phyloP scores from a whole-genome alignment of 2,329 filamentous ascomycete genomes.

The Colletotrichum spinosum region DNA sequence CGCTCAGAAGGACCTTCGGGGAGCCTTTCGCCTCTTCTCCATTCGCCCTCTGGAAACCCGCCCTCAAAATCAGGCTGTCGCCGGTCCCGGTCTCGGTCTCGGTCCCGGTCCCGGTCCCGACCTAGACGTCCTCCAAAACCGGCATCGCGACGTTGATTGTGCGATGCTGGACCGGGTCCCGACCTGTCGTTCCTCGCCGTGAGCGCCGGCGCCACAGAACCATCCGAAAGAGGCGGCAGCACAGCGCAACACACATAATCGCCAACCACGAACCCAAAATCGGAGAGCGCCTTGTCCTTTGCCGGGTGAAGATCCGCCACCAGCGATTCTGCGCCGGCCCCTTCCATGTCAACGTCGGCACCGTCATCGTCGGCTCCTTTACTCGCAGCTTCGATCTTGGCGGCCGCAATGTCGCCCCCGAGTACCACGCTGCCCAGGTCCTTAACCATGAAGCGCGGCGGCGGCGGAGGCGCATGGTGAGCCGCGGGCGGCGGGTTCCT shows the following conservation, averaged over 20 bases:
- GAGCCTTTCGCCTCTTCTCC: slow-evolving; percentile 73
- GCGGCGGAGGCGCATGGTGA: slow-evolving; percentile 51
- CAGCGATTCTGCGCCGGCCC: background rate
- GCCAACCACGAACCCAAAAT: slow-evolving; percentile 86
- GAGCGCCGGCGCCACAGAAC: slow-evolving; percentile 75
- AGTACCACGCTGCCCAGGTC: slow-evolving; percentile 88
- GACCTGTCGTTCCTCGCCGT: slow-evolving; percentile 59
- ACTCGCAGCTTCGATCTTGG: slow-evolving; percentile 54
- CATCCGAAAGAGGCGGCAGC: slow-evolving; percentile 79
- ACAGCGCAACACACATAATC: slow-evolving; percentile 90
- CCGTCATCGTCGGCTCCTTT: slow-evolving; percentile 46
- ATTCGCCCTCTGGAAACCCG: slow-evolving; percentile 66
- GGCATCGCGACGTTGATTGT: slow-evolving; percentile 31
- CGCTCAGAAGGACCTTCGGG: slow-evolving; percentile 60
- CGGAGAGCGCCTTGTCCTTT: slow-evolving; percentile 76
- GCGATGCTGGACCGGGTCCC: slow-evolving; percentile 22
- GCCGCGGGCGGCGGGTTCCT: slow-evolving; percentile 42
- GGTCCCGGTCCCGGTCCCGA: slow-evolving; percentile 39
- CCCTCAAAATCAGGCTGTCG: slow-evolving; percentile 50
- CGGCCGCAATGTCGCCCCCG: slow-evolving; percentile 56
- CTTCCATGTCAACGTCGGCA: slow-evolving; percentile 38
- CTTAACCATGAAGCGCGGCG: slow-evolving; percentile 76
- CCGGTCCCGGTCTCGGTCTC: slow-evolving; percentile 51
- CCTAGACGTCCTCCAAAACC: slow-evolving; percentile 45
- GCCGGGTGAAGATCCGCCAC: slow-evolving; percentile 10